Conservation (phyloP, 192 early-diverging fungal genomes). For the Dispira simplex region DNA sequence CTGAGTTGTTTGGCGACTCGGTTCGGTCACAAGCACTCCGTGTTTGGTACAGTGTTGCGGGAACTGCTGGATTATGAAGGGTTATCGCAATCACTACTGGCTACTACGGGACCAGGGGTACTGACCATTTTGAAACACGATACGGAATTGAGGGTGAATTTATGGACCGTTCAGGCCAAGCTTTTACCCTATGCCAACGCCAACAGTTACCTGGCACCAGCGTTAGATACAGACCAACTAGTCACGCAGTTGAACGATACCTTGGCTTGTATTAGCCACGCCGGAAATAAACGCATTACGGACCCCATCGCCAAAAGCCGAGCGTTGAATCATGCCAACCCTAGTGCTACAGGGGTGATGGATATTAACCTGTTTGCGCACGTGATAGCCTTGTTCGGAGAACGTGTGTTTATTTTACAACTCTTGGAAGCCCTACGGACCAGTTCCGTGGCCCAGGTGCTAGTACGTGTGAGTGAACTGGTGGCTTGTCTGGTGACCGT, state of each 20-base stretch:
- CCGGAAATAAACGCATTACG: not conserved
- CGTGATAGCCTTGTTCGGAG: not conserved
- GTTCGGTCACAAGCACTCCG: not conserved
- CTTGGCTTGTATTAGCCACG: not conserved
- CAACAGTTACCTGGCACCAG: not conserved
- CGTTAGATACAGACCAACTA: not conserved
- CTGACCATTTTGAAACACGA: not conserved
- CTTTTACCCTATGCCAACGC: slow-evolving; percentile 2
- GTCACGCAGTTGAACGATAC: not conserved
- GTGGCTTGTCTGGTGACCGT: no score
- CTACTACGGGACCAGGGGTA: not conserved
- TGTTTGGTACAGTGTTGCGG: not conserved
- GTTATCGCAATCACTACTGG: not conserved
- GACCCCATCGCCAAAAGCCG: not conserved
- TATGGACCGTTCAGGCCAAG: slow-evolving; percentile 6
- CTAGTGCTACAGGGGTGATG: not conserved
- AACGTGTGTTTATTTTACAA: not conserved
- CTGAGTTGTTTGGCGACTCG: not conserved
- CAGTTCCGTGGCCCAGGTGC: no score
- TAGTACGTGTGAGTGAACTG: no score
- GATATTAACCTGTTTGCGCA: not conserved
- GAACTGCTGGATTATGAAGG: not conserved
- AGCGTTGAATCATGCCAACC: not conserved
- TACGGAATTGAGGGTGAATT: not conserved
- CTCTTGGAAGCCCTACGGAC: not conserved